Evolutionary conservation across 2,329 filamentous ascomycete genomes (phyloP), one percentile per base, ranked within the genome.

Genomic region (Pyricularia sp.): DNA sequence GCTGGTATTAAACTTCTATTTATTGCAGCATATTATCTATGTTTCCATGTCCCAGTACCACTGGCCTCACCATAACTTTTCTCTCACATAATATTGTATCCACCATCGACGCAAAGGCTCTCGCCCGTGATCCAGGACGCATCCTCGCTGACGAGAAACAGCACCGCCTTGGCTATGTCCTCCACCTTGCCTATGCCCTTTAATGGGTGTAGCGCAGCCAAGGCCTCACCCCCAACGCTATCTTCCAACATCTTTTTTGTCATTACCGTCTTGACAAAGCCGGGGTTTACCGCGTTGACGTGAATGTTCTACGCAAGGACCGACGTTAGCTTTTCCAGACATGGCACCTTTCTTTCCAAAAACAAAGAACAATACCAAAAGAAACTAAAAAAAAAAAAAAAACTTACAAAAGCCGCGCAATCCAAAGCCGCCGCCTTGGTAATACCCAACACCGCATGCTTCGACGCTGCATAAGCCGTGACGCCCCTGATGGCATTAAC

Each of bases 271-370:
- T 73, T 71, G 70, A 74, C 75, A 31, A 70, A 72, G 30, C 76
- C 76, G 3, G 76, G 76, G 68, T 71, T 73, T 6, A 78, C 68
- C 58, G 70, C 73, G 70, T 78, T 78, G 69, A 77, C 75, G 26
- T 75, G 72, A 65, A 78, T 77, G 10, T 73, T 63, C 59, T 63
- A 28, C 20, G 17, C 6, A 9, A n/a, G 11, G 42, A 6, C 20
- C 17, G 17, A 6, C 6, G 42, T 50, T 50, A 50, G 42, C 7
- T n/a, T 50, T 50, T 6, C 11, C 12, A 36, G 2, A 14, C 12
- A 3, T 14, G 6, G 12, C 5, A 14, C 3, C 5, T 50, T 20
- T 50, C 20, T 10, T 9, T n/a, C 17, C 17, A 4, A 55, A 10
- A 23, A 4, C 14, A 25, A 59, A n/a, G n/a, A n/a, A n/a, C n/a